Evolutionary conservation across 805 yeast genomes (phyloP), one percentile per base, ranked within the genome.

Genomic region (Sungouiella thailandica): DNA sequence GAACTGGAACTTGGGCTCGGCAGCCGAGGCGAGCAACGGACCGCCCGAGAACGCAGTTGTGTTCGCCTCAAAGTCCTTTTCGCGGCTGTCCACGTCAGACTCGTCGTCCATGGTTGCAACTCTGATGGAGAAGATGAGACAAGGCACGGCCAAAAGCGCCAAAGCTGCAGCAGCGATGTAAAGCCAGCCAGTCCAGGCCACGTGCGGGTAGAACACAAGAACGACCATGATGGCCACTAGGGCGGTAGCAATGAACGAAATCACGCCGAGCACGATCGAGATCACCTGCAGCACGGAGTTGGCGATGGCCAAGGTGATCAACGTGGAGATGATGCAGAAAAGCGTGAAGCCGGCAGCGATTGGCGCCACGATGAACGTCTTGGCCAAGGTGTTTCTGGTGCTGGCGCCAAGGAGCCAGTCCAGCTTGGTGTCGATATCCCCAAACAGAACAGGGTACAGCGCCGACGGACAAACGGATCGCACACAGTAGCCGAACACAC

Each of bases 141-240:
- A 53, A 5, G 83, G 73, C 2, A 80, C 39, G 2, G 78, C 57
- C 2, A 77, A 34, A 37, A 83, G 58, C 35, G 70, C 68, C 34
- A 78, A 57, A 0, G 68, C 80, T 9, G 84, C 81, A 4, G 85
- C 72, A 1, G 82, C 87, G 18, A 83, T 69, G 48, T 80, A 63
- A 22, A 80, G 52, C 89, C 90, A 83, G 7, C 80, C 68, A n/a
- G 78, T 68, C 89, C 89, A 83, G 5, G 68, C 58, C 12, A 80
- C 66, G 40, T 78, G 63, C 7, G 93, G 93, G 46, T 66, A 72
- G 53, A 80, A 83, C 11, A 76, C 59, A 31, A 84, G 47, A 24
- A 82, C 67, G 0, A 65, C 62, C 18, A 78, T 69, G 8, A 83
- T 57, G 34, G 82, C 74, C 16, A 72, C 58, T 25, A 82, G 43